Conservation (phyloP, 371 early-diverging fungal genomes). For the Mucor sp. region DNA sequence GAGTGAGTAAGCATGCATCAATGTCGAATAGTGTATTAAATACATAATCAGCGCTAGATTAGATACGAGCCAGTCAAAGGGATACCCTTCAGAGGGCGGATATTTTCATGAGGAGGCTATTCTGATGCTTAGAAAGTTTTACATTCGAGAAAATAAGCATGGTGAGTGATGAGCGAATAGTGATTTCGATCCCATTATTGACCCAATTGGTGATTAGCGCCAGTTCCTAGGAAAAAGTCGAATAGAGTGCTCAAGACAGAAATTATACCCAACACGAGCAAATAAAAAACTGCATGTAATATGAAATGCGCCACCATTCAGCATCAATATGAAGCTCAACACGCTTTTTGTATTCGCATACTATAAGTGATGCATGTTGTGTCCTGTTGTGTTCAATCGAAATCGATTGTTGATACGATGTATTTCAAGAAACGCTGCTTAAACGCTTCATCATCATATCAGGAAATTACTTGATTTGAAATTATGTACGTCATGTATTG, state of each 20-base stretch:
- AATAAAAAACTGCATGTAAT: not conserved
- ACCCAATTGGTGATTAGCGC: conserved; percentile 56
- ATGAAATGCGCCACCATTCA: too few relatives aligned
- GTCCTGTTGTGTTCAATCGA: not conserved
- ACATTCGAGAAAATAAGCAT: conserved; percentile 85
- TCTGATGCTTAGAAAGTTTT: conserved; percentile 84
- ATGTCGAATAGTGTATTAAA: not conserved
- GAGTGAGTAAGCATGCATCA: conserved; percentile 50
- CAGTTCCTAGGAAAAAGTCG: conserved; percentile 85
- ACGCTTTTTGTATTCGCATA: too few relatives aligned
- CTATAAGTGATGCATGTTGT: not conserved
- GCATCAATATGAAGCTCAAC: too few relatives aligned
- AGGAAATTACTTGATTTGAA: not conserved
- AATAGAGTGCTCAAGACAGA: conserved; percentile 77
- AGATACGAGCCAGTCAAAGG: conserved; percentile 28
- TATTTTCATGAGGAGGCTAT: conserved; percentile 83
- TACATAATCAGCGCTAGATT: conserved; percentile 18
- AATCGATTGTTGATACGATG: not conserved
- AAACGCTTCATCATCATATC: not conserved
- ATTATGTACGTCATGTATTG: not conserved
- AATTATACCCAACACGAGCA: conserved; percentile 23
- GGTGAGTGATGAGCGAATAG: conserved; percentile 50
- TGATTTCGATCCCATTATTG: not conserved
- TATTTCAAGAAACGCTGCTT: not conserved
- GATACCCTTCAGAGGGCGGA: conserved; percentile 73